A percentile compares a stretch with the other conserved stretches of the same genome.
These are phyloP conservation scores for Vinca minor DNA, from an alignment of 257 asterid genomes.

Conservation along the genomic window DNA sequence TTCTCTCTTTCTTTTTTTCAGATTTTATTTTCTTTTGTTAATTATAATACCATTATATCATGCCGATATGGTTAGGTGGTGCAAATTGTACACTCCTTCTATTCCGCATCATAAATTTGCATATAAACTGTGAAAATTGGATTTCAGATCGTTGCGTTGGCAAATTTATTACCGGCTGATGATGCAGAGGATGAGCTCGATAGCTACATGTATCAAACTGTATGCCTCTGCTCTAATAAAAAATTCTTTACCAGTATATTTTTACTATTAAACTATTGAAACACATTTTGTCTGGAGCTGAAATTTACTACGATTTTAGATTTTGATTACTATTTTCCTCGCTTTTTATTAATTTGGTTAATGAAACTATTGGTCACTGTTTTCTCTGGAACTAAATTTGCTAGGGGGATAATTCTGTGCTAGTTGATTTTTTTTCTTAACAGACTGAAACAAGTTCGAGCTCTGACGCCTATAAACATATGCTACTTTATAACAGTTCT, in stretches of 20 bases:
- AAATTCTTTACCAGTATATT: neutral
- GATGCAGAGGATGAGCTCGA: constrained; percentile 81
- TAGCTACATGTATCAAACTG: constrained; percentile 98
- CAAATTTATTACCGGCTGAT: constrained; percentile 84
- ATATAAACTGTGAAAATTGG: neutral
- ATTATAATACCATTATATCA: no score
- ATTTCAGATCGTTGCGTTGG: constrained; percentile 78
- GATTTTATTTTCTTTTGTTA: no score
- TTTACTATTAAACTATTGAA: no score
- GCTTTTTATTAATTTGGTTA: neutral
- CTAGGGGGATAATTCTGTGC: no score
- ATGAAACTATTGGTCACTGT: neutral
- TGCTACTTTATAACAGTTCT: neutral
- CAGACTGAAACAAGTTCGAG: no score
- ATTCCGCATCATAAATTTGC: neutral
- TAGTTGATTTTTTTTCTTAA: no score
- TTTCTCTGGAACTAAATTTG: no score
- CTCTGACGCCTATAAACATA: neutral
- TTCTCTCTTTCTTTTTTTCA: no score
- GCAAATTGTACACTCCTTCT: no score
- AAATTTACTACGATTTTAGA: no score
- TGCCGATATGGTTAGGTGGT: no score
- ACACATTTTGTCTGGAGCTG: no score
- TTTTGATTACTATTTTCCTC: neutral
- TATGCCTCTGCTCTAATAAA: constrained; percentile 25